phyloP scores from a whole-genome alignment of 1,284 basidiomycete species.

The Porogramme epimiltina region DNA sequence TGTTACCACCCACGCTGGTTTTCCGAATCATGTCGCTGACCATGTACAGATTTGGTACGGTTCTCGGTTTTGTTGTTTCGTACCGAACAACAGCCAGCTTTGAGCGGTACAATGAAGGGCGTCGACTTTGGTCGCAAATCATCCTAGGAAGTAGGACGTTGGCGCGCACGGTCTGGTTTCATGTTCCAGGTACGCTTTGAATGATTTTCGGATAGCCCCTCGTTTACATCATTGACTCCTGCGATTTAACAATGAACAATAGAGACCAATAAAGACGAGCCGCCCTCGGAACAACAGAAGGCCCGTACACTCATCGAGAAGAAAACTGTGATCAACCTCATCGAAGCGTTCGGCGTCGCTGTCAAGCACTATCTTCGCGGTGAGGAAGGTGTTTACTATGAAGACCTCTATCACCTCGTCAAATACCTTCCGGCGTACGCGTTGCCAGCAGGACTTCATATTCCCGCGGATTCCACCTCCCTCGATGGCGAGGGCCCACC shows the following conservation, averaged over 20 bases:
- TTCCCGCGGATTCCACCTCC: conserved; percentile 35
- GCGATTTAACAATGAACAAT: too few species aligned
- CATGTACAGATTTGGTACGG: conserved; percentile 54
- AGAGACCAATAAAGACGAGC: conserved; percentile 28
- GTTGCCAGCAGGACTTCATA: conserved; percentile 56
- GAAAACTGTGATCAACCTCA: conserved; percentile 61
- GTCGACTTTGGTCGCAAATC: conserved; percentile 70
- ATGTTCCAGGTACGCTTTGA: conserved; percentile 49
- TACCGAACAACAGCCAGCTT: conserved; percentile 77
- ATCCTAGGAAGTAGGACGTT: conserved; percentile 60
- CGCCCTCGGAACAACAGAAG: conserved; percentile 40
- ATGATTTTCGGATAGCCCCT: neutral
- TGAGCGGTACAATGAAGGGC: conserved; percentile 74
- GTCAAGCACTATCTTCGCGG: conserved; percentile 62
- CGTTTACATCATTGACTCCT: too few species aligned
- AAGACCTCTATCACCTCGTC: conserved; percentile 65
- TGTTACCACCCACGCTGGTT: neutral
- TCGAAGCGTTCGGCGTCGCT: conserved; percentile 53
- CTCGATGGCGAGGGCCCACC: conserved; percentile 19
- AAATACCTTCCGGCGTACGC: conserved; percentile 71
- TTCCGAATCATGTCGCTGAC: neutral
- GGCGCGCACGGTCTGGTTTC: conserved; percentile 63
- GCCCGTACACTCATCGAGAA: conserved; percentile 66
- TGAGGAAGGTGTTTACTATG: conserved; percentile 55
- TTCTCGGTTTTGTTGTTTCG: conserved; percentile 67